Evolutionary conservation across 176 grass and related monocot genomes (phyloP).

Genomic region (Coix lacrymajobi): DNA sequence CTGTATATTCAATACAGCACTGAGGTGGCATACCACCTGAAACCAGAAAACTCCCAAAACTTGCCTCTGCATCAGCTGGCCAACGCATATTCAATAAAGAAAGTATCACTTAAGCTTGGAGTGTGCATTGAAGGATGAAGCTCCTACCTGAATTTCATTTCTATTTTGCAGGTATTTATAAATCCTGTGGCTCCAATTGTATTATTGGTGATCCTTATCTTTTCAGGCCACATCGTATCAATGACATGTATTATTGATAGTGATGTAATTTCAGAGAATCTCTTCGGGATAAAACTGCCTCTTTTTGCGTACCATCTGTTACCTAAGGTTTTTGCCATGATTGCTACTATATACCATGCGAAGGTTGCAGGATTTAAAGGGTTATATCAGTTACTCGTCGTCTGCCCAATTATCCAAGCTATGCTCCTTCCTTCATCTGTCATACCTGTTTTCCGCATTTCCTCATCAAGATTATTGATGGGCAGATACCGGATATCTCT

Average conservation of each 20-base stretch:
- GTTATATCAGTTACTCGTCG: constrained; percentile 62
- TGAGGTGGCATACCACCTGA: too few species aligned
- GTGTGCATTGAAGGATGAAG: not conserved
- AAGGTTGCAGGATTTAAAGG: constrained; percentile 56
- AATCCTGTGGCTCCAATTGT: constrained; percentile 56
- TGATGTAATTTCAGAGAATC: constrained; percentile 37
- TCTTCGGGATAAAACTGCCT: constrained; percentile 60
- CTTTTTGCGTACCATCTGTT: constrained; percentile 32
- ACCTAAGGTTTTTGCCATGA: constrained; percentile 50
- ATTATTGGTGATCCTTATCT: constrained; percentile 70
- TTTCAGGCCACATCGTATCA: constrained; percentile 65
- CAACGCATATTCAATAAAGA: not conserved
- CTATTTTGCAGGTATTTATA: constrained; percentile 54
- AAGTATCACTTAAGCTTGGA: not conserved
- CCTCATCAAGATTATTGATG: constrained; percentile 74
- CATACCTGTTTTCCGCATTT: constrained; percentile 65
- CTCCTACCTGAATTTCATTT: not conserved
- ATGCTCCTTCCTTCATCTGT: constrained; percentile 79
- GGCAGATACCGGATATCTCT: constrained; percentile 50
- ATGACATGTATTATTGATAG: constrained; percentile 60
- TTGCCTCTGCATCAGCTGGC: not conserved
- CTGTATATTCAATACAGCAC: too few species aligned
- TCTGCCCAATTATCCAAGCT: constrained; percentile 72
- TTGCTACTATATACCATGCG: constrained; percentile 48
- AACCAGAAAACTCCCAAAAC: too few species aligned